These are phyloP conservation scores for Dictyostelium citrinum DNA, from an alignment of 78 protist species.

Conservation along the genomic window DNA sequence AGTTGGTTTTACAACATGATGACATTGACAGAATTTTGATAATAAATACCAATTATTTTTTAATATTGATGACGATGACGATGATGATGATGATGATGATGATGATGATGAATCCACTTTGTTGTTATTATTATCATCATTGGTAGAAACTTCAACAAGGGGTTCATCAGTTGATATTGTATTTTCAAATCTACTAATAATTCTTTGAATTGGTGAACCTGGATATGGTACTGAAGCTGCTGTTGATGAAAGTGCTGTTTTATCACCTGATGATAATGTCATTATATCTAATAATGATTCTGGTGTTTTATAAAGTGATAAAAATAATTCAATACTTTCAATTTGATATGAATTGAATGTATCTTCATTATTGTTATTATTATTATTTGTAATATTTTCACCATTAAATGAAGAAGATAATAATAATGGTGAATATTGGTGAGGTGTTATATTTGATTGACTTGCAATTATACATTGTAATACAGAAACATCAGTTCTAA, in stretches of 20 bases:
- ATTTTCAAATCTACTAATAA: constrained; percentile 7
- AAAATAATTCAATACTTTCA: constrained; percentile 20
- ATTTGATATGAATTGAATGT: neutral
- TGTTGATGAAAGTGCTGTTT: neutral
- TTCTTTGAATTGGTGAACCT: constrained; percentile 18
- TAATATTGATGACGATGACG: neutral
- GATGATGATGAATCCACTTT: neutral
- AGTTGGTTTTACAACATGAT: neutral
- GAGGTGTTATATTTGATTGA: neutral
- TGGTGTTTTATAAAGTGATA: constrained; percentile 38
- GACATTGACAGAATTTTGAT: constrained; percentile 43
- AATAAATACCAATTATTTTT: constrained; percentile 26
- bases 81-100: neutral
- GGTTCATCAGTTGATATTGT: constrained; percentile 22
- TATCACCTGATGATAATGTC: no score
- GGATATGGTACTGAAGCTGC: neutral
- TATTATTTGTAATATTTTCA: neutral
- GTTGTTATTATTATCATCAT: neutral
- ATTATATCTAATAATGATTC: neutral
- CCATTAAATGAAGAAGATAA: neutral
- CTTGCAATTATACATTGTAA: neutral
- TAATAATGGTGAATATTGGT: neutral
- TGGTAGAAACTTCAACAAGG: neutral
- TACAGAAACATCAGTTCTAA: constrained; percentile 13
- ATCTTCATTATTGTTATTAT: neutral